Evolutionary conservation across 1,284 basidiomycete species (phyloP).

Genomic region (Trametes sp.): DNA sequence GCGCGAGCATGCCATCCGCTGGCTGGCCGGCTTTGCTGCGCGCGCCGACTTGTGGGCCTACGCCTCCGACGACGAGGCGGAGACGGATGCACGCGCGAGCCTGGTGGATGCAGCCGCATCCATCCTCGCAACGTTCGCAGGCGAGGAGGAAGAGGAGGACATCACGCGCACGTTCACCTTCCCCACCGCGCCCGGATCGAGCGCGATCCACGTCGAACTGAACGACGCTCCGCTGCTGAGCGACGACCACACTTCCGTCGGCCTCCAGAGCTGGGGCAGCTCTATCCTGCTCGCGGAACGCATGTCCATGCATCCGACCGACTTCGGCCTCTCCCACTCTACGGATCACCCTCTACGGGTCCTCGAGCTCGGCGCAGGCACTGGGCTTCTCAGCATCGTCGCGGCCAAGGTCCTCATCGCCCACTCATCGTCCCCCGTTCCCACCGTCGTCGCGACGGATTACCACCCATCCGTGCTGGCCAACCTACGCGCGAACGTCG

Average conservation of each 20-base stretch:
- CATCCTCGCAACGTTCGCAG: constrained; percentile 64
- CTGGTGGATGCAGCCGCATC: constrained; percentile 63
- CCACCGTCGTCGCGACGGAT: constrained; percentile 75
- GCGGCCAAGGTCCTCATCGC: constrained; percentile 61
- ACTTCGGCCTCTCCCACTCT: constrained; percentile 49
- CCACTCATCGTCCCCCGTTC: constrained; percentile 18
- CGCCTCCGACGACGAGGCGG: constrained; percentile 39
- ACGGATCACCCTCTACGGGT: constrained; percentile 49
- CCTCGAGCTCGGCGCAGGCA: constrained; percentile 89
- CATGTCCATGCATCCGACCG: constrained; percentile 63
- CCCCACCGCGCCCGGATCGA: constrained; percentile 29
- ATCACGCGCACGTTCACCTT: constrained; percentile 65
- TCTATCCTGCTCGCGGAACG: constrained; percentile 80
- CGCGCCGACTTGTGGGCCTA: constrained; percentile 62
- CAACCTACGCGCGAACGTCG: constrained; percentile 74
- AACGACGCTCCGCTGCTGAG: constrained; percentile 79
- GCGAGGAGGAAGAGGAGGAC: constrained; percentile 48
- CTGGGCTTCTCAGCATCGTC: constrained; percentile 82
- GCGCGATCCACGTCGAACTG: constrained; percentile 60
- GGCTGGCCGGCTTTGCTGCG: constrained; percentile 69
- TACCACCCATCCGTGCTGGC: constrained; percentile 80
- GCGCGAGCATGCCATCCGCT: constrained; percentile 60
- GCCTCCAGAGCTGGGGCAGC: constrained; percentile 89
- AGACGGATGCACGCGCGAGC: constrained; percentile 44
- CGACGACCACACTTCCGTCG: constrained; percentile 83